A percentile compares a stretch with the other conserved stretches of the same genome.
These are phyloP conservation scores for Marchantia paleacea DNA, from an alignment of 225 moss, liverwort and hornwort genomes.

Conservation along the genomic window DNA sequence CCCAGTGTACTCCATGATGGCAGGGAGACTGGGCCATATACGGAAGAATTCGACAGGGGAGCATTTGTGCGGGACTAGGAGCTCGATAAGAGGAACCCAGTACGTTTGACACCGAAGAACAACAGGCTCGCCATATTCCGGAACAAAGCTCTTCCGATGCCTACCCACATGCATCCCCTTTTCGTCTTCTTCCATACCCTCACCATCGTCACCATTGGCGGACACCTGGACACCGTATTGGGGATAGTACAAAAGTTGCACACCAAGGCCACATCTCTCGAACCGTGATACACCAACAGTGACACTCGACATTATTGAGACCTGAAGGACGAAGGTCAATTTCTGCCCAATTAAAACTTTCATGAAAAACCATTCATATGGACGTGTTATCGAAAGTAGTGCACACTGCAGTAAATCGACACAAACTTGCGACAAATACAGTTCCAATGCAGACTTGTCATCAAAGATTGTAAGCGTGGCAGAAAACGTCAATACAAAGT, in stretches of 20 bases:
- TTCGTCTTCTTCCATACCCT: conserved; percentile 55
- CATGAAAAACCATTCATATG: background rate
- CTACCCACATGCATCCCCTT: conserved; percentile 62
- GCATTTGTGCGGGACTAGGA: conserved; percentile 78
- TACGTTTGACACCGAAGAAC: conserved; percentile 91
- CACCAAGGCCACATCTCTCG: conserved; percentile 86
- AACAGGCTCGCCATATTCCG: conserved; percentile 94
- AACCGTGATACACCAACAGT: conserved; percentile 93
- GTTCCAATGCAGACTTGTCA: background rate
- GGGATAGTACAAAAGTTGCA: conserved; percentile 89
- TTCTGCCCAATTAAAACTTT: conserved; percentile 5
- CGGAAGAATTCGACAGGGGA: conserved; percentile 98
- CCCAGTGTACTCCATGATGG: conserved; percentile 84
- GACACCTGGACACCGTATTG: conserved; percentile 75
- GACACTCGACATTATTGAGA: conserved; percentile 79
- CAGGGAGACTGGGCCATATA: conserved; percentile 97
- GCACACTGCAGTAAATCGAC: background rate
- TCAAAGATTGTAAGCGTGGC: background rate
- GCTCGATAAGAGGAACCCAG: conserved; percentile 93
- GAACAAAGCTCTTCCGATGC: conserved; percentile 58
- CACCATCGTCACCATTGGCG: conserved; percentile 60
- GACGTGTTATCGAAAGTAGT: background rate
- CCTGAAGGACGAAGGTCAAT: conserved; percentile 44
- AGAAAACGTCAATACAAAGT: background rate
- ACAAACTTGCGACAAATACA: background rate